phyloP scores from a whole-genome alignment of 1,284 basidiomycete genomes.

The Papiliotrema laurentii region DNA sequence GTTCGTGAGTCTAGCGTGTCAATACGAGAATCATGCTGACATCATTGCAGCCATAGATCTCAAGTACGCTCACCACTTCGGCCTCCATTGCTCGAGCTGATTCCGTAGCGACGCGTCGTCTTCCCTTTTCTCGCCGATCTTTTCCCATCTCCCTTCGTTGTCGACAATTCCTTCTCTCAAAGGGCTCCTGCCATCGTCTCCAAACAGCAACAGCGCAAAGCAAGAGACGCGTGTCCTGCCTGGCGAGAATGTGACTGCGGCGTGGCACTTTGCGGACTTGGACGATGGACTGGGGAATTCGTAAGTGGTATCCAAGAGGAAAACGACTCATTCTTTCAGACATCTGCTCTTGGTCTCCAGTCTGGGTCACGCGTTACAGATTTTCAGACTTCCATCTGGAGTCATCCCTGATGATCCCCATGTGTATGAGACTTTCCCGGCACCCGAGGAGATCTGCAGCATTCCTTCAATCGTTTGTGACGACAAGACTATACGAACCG shows the following conservation, averaged over 20 bases:
- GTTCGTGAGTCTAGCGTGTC: too few relatives aligned
- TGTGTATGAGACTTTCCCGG: constrained; percentile 23
- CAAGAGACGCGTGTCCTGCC: neutral
- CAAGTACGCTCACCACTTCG: too few relatives aligned
- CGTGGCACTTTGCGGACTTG: constrained; percentile 35
- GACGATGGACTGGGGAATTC: constrained; percentile 1
- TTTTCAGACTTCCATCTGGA: constrained; percentile 21
- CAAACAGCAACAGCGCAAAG: neutral
- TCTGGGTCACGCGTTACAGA: constrained; percentile 24
- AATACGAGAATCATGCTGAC: constrained; percentile 4
- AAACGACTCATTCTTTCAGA: constrained; percentile 9
- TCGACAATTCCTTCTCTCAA: constrained; percentile 21
- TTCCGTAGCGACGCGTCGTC: constrained; percentile 14
- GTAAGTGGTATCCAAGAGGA: neutral
- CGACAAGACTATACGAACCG: constrained; percentile 3
- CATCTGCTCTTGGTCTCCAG: constrained; percentile 27
- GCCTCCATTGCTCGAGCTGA: constrained; percentile 6
- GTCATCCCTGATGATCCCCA: constrained; percentile 31
- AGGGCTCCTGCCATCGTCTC: constrained; percentile 24
- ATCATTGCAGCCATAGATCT: constrained; percentile 7
- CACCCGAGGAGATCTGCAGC: constrained; percentile 35
- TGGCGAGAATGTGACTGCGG: neutral
- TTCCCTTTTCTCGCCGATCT: constrained; percentile 28
- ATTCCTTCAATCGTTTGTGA: constrained; percentile 24
- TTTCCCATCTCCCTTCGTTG: constrained; percentile 27